Conservation (phyloP, 2,329 filamentous ascomycete species). For the Ceratocystis diversiconidia region DNA sequence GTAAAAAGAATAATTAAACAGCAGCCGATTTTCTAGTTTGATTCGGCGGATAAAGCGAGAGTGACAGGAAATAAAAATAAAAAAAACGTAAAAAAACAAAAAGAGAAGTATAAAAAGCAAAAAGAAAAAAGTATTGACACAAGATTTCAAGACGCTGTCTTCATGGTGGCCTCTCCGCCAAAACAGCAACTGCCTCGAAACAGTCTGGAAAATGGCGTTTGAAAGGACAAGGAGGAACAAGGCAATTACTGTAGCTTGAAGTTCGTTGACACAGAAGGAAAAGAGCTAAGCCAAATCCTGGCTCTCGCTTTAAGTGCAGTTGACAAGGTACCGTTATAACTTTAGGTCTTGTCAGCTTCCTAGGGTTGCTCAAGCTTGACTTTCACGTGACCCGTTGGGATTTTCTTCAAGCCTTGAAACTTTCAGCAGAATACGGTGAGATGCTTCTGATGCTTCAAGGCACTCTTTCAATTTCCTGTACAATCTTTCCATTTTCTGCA, state of each 20-base stretch:
- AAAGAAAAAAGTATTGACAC: background rate
- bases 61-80: constrained; percentile 2
- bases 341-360: background rate
- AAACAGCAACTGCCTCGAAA: constrained; percentile 4
- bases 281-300: background rate
- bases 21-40: background rate
- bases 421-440: background rate
- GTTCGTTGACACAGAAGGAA: background rate
- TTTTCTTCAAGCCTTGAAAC: background rate
- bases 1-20: background rate
- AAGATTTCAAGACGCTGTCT: background rate
- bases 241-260: background rate
- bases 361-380: background rate
- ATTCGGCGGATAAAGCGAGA: background rate
- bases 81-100: background rate
- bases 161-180: constrained; percentile 5
- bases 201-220: background rate
- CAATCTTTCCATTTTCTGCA: background rate
- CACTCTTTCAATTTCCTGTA: background rate
- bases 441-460: background rate
- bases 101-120: background rate
- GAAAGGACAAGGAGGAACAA: background rate
- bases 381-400: background rate
- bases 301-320: background rate
- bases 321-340: background rate